Evolutionary conservation across 1,284 basidiomycete genomes (phyloP).

Genomic region (Sphaerobolus stellatus): DNA sequence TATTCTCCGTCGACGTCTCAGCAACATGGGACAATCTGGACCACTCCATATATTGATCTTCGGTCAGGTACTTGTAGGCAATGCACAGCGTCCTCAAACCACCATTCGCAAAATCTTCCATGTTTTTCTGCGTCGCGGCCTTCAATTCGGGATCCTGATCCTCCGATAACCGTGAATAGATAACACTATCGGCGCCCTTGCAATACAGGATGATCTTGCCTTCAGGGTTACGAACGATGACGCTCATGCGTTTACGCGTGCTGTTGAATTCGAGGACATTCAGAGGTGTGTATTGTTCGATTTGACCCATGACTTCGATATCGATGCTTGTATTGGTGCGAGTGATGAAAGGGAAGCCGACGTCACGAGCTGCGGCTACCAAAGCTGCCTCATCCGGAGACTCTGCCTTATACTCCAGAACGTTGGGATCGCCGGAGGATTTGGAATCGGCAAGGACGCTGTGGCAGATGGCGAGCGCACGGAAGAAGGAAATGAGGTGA

Average conservation of each 20-base stretch:
- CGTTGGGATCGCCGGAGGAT: slow-evolving; percentile 63
- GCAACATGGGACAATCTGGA: slow-evolving; percentile 81
- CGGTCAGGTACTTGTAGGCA: slow-evolving; percentile 75
- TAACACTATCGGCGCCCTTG: slow-evolving; percentile 97
- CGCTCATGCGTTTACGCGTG: slow-evolving; percentile 92
- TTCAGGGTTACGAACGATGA: slow-evolving; percentile 81
- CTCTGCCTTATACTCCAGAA: slow-evolving; percentile 92
- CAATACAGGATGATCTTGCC: slow-evolving; percentile 83
- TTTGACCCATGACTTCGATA: slow-evolving; percentile 89
- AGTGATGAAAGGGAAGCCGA: slow-evolving; percentile 87
- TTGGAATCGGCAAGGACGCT: slow-evolving; percentile 82
- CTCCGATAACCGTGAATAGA: slow-evolving; percentile 79
- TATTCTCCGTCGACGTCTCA: slow-evolving; percentile 67
- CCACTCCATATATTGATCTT: slow-evolving; percentile 87
- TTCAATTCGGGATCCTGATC: slow-evolving; percentile 78
- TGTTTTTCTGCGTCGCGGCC: slow-evolving; percentile 77
- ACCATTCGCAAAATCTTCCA: slow-evolving; percentile 92
- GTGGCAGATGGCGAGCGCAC: slow-evolving; percentile 89
- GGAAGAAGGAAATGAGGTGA: slow-evolving; percentile 84
- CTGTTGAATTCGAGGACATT: slow-evolving; percentile 92
- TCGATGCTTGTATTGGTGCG: slow-evolving; percentile 77
- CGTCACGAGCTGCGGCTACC: slow-evolving; percentile 88
- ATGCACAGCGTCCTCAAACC: slow-evolving; percentile 92
- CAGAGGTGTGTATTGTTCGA: slow-evolving; percentile 79
- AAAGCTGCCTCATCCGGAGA: slow-evolving; percentile 94